A percentile compares a stretch with the other conserved stretches of the same genome.
Evolutionary conservation across 345 rosid genomes (phyloP).

Genomic region (Mallotus nudiflorus): DNA sequence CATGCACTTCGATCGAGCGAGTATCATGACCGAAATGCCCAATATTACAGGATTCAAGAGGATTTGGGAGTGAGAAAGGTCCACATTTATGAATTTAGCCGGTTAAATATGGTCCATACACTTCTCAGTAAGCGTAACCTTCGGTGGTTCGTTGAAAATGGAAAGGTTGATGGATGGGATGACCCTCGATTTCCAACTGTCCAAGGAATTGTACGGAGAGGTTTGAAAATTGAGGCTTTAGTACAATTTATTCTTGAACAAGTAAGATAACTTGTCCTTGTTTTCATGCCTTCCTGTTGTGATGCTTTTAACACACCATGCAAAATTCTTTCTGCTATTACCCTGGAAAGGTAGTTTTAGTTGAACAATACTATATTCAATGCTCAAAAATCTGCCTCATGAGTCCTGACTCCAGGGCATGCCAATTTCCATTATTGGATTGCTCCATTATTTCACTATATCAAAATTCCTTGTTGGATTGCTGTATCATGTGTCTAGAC

Average conservation of each 20-base stretch:
- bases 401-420: no score
- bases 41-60: constrained; percentile 70
- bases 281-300: not conserved
- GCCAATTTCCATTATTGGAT: not conserved
- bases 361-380: not conserved
- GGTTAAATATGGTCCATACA: constrained; percentile 85
- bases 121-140: constrained; percentile 95
- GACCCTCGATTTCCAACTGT: constrained; percentile 99
- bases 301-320: not conserved
- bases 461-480: not conserved
- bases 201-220: constrained; percentile 92
- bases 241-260: constrained; percentile 93
- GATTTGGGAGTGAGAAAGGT: constrained; percentile 83
- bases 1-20: constrained; percentile 90
- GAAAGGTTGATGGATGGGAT: constrained; percentile 96
- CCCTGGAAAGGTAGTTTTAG: not conserved
- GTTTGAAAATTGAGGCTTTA: constrained; percentile 84
- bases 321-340: not conserved
- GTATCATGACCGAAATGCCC: constrained; percentile 91
- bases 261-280: constrained; percentile 36
- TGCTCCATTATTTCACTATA: not conserved
- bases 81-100: constrained; percentile 74
- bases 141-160: constrained; percentile 88
- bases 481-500: not conserved
- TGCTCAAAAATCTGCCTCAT: not conserved